Conservation (phyloP, 495 filamentous ascomycete genomes). For the Neurospora sp. region DNA sequence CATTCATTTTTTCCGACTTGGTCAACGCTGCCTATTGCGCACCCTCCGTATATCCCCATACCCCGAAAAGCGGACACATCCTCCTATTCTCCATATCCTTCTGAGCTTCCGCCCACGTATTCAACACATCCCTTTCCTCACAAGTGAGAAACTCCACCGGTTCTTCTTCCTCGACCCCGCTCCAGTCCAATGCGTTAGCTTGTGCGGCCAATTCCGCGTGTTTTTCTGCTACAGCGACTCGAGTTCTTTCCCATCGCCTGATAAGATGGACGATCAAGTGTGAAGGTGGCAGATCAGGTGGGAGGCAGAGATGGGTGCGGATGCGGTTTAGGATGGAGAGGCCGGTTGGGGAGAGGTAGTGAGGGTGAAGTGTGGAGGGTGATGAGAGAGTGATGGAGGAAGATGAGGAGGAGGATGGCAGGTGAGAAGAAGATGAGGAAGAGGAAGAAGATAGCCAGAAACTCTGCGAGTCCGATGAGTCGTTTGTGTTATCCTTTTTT, state of each 20-base stretch:
- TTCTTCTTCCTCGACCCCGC: neutral
- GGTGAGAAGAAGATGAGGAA: neutral
- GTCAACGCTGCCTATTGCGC: neutral
- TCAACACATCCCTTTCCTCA: neutral
- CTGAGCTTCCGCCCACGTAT: neutral
- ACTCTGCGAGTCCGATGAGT: neutral
- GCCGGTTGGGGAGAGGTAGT: neutral
- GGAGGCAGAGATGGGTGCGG: neutral
- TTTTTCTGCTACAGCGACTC: neutral
- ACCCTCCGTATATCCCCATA: neutral
- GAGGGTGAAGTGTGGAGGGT: neutral
- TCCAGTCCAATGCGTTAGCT: slow-evolving; percentile 1
- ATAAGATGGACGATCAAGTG: slow-evolving; percentile 1
- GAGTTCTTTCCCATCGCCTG: neutral
- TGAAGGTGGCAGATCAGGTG: neutral
- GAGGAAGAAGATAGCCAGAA: neutral
- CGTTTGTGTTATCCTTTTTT: too few relatives aligned
- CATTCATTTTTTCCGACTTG: neutral
- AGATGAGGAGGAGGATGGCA: neutral
- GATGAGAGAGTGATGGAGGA: neutral
- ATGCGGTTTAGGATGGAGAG: neutral
- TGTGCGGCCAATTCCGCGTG: neutral
- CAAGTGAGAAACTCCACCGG: neutral
- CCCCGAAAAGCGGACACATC: neutral
- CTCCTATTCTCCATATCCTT: neutral